A percentile compares a stretch with the other conserved stretches of the same genome.
Evolutionary conservation across 2,329 filamentous ascomycete genomes (phyloP).

Genomic region (Penicillium griseofulvum): DNA sequence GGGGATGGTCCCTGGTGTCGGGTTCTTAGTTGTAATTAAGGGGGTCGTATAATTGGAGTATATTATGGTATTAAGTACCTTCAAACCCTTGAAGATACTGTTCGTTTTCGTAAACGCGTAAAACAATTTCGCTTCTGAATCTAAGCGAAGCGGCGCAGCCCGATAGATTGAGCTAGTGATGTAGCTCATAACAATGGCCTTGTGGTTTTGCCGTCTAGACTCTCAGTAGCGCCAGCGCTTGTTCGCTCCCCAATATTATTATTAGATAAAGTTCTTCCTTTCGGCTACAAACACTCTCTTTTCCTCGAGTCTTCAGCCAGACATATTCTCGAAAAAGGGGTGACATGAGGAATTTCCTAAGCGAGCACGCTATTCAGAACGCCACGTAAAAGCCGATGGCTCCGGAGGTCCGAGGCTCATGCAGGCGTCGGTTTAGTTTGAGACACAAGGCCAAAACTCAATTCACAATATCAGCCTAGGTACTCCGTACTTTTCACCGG

Average conservation of each 20-base stretch:
- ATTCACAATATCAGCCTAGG: background rate
- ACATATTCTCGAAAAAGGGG: background rate
- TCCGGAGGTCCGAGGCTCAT: background rate
- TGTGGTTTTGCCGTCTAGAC: background rate
- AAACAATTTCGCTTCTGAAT: background rate
- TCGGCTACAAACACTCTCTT: background rate
- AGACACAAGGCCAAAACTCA: background rate
- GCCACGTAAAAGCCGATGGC: background rate
- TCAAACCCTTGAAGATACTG: background rate
- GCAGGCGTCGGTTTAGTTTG: background rate
- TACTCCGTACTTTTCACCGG: background rate
- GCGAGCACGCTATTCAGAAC: background rate
- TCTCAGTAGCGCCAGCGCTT: background rate
- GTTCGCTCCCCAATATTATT: background rate
- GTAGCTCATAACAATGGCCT: background rate
- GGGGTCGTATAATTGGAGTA: background rate
- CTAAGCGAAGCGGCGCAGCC: conserved; percentile 7
- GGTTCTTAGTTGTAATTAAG: background rate
- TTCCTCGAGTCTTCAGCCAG: background rate
- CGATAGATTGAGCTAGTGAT: background rate
- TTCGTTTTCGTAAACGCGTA: background rate
- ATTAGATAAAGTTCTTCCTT: background rate
- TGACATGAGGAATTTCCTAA: background rate
- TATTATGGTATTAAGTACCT: background rate
- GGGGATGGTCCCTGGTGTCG: background rate